phyloP scores from a whole-genome alignment of 352 stramenopile species.

The Pythium utonaiense region DNA sequence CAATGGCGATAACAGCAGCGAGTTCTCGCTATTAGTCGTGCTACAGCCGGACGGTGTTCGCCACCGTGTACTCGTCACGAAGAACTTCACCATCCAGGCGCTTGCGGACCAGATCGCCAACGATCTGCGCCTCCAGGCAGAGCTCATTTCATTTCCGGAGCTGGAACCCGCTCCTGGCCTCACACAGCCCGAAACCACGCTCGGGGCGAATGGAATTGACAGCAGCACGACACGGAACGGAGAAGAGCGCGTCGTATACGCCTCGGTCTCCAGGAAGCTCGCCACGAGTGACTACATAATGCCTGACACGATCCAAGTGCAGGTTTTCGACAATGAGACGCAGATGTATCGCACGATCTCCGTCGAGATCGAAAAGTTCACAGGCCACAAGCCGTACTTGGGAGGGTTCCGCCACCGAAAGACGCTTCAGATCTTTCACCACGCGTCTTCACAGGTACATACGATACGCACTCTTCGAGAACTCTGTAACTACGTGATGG shows the following conservation, averaged over 20 bases:
- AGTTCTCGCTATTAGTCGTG: slow-evolving; percentile 65
- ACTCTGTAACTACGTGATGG: too few species aligned
- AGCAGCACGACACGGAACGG: slow-evolving; percentile 11
- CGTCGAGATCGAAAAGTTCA: slow-evolving; percentile 78
- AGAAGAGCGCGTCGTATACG: slow-evolving; percentile 42
- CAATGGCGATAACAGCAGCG: slow-evolving; percentile 1
- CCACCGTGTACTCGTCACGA: slow-evolving; percentile 57
- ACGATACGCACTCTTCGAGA: too few species aligned
- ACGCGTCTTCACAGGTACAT: slow-evolving; percentile 86
- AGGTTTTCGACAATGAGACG: slow-evolving; percentile 60
- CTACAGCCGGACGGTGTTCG: slow-evolving; percentile 75
- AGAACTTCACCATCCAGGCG: slow-evolving; percentile 41
- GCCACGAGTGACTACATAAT: slow-evolving; percentile 74
- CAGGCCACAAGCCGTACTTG: slow-evolving; percentile 78
- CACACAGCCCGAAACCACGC: slow-evolving; percentile 33
- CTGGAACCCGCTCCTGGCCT: slow-evolving; percentile 33
- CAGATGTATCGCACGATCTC: slow-evolving; percentile 45
- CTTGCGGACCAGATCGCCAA: slow-evolving; percentile 54
- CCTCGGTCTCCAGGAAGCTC: slow-evolving; percentile 37
- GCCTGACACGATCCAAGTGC: slow-evolving; percentile 78
- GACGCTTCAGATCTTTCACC: slow-evolving; percentile 88
- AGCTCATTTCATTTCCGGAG: slow-evolving; percentile 61
- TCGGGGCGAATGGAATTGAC: slow-evolving; percentile 37
- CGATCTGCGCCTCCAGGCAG: slow-evolving; percentile 53
- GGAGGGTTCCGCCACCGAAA: slow-evolving; percentile 88